Conservation (phyloP, 2,329 filamentous ascomycete genomes). For the Penicillium sp. region DNA sequence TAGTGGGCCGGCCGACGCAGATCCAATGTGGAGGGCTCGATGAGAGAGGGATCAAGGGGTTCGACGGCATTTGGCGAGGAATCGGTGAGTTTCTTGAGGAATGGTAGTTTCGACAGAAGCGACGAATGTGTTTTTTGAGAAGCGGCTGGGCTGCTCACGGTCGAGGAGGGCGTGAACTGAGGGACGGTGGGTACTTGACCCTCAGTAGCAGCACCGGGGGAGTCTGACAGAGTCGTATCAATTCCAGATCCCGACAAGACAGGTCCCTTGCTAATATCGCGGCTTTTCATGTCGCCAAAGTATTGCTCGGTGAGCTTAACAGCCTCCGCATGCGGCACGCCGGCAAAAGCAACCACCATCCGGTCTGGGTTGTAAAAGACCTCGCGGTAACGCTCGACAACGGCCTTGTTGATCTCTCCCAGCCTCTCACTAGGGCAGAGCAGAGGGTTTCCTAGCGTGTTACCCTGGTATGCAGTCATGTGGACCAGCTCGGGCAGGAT, state of each 20-base stretch:
- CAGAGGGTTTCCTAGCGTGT: conserved; percentile 90
- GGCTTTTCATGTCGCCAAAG: conserved; percentile 83
- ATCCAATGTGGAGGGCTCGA: conserved; percentile 51
- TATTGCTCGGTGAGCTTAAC: conserved; percentile 75
- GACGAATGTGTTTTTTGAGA: conserved; percentile 54
- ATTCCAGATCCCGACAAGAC: conserved; percentile 56
- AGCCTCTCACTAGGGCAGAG: conserved; percentile 85
- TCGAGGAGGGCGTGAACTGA: conserved; percentile 43
- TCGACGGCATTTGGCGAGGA: conserved; percentile 62
- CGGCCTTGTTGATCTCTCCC: conserved; percentile 66
- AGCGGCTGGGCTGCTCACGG: conserved; percentile 34
- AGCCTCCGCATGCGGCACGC: conserved; percentile 77
- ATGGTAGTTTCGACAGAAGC: conserved; percentile 78
- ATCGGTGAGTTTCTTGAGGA: conserved; percentile 83
- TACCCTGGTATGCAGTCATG: conserved; percentile 91
- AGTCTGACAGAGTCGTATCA: conserved; percentile 49
- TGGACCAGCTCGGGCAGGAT: conserved; percentile 94
- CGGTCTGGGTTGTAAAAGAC: conserved; percentile 85
- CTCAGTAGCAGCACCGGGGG: conserved; percentile 27
- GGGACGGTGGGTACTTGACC: conserved; percentile 36
- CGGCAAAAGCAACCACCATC: conserved; percentile 93
- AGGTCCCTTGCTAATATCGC: conserved; percentile 50
- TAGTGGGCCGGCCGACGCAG: conserved; percentile 71
- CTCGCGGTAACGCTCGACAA: conserved; percentile 74
- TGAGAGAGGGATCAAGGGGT: conserved; percentile 50